These are phyloP conservation scores for Adansonia rubrostipa DNA, from an alignment of 441 rosid species.

Conservation along the genomic window DNA sequence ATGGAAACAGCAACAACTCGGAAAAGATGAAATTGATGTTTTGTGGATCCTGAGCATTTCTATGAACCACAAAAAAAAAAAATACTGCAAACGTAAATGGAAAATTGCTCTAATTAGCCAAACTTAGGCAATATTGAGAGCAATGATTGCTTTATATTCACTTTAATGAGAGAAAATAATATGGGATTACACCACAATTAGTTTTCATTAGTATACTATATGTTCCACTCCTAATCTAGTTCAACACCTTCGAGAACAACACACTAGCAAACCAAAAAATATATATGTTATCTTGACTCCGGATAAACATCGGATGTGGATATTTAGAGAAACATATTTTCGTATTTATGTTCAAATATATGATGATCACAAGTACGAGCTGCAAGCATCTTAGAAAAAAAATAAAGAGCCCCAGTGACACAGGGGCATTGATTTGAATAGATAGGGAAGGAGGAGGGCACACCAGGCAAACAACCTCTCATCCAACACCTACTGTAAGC, in stretches of 20 bases:
- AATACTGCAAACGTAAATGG: not conserved
- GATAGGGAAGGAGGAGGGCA: constrained; percentile 57
- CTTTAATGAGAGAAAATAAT: not conserved
- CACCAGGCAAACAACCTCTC: constrained; percentile 66
- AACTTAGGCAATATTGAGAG: constrained; percentile 2
- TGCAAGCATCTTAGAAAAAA: not conserved
- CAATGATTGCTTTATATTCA: constrained; percentile 21
- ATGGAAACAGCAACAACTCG: not conserved
- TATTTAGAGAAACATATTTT: not conserved
- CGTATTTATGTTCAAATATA: not conserved
- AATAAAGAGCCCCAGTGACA: constrained; percentile 18
- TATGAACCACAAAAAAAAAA: not conserved
- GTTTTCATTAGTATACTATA: constrained; percentile 8
- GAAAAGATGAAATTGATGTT: constrained; percentile 1
- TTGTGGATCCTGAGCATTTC: not conserved
- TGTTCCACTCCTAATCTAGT: constrained; percentile 29
- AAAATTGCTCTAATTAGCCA: constrained; percentile 26
- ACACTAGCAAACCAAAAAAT: not conserved
- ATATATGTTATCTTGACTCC: not conserved
- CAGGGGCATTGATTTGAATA: constrained; percentile 16
- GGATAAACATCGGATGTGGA: not conserved
- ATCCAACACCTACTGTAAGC: constrained; percentile 54
- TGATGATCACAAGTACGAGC: not conserved
- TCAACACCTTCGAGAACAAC: constrained; percentile 11
- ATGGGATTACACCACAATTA: constrained; percentile 17